A percentile compares a stretch with the other conserved stretches of the same genome.
Conservation (phyloP, 1,284 basidiomycete genomes). For the Anthracocystis setariae region DNA sequence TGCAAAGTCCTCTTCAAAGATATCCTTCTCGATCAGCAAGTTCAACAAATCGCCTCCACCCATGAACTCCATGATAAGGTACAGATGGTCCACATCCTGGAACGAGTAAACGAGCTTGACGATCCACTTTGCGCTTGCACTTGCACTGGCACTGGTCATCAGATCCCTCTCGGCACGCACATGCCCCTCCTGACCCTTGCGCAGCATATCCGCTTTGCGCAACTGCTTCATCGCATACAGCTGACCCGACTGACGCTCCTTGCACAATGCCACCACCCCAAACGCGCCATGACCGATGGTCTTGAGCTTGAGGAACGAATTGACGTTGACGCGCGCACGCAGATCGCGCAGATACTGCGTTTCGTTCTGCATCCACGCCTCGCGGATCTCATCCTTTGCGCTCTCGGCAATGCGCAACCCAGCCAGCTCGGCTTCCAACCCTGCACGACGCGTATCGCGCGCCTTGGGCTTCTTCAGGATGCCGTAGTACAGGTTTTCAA, state of each 20-base stretch:
- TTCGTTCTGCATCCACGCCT: conserved; percentile 85
- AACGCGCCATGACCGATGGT: conserved; percentile 98
- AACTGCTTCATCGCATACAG: conserved; percentile 97
- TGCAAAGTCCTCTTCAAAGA: conserved; percentile 92
- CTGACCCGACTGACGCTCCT: conserved; percentile 79
- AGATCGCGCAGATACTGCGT: conserved; percentile 86
- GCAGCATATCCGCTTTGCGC: conserved; percentile 93
- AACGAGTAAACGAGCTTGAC: conserved; percentile 86
- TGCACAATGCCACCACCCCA: conserved; percentile 92
- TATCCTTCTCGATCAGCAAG: conserved; percentile 89
- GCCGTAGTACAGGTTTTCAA: conserved; percentile 88
- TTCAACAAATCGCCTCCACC: conserved; percentile 95
- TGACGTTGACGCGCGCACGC: conserved; percentile 82
- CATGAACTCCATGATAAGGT: conserved; percentile 89
- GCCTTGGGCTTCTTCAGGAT: conserved; percentile 77
- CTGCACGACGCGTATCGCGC: conserved; percentile 82
- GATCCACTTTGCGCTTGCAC: conserved; percentile 75
- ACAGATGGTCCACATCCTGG: conserved; percentile 78
- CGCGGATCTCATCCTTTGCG: conserved; percentile 78
- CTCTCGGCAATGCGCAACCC: conserved; percentile 77
- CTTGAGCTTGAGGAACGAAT: conserved; percentile 87
- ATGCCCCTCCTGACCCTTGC: conserved; percentile 97
- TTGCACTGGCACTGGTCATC: conserved; percentile 75
- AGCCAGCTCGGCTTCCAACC: conserved; percentile 87
- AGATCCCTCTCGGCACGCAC: conserved; percentile 89